phyloP scores from a whole-genome alignment of 768 basidiomycete species.

The Lepiota brunneoincarnata region DNA sequence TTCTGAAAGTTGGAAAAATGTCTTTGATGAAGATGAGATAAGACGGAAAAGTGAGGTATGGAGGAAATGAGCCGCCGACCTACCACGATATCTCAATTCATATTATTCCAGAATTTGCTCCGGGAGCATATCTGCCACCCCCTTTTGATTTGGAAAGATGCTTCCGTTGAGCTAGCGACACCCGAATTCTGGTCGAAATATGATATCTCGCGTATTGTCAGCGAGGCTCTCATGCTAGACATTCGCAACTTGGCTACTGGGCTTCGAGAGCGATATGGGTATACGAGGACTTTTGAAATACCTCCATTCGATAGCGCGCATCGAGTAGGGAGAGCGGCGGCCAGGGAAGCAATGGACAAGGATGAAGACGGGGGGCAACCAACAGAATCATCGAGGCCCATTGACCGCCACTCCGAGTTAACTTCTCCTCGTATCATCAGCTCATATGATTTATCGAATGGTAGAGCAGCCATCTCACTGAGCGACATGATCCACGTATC shows the following conservation, averaged over 20 bases:
- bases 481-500: constrained; percentile 75
- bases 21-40: constrained; percentile 66
- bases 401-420: not conserved
- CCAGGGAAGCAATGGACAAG: constrained; percentile 1
- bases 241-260: constrained; percentile 55
- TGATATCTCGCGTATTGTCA: constrained; percentile 57
- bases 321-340: not conserved
- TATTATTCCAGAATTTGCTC: constrained; percentile 52
- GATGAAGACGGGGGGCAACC: not conserved
- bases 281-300: constrained; percentile 4
- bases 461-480: constrained; percentile 52
- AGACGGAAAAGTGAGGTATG: constrained; percentile 71
- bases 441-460: constrained; percentile 34
- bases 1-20: constrained; percentile 66
- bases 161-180: constrained; percentile 58
- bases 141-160: constrained; percentile 64
- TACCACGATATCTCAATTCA: constrained; percentile 3
- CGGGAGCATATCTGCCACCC: constrained; percentile 75
- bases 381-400: not conserved
- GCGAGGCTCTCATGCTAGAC: constrained; percentile 69
- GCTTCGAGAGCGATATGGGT: constrained; percentile 31
- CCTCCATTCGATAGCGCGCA: not conserved
- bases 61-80: not conserved
- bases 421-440: constrained; percentile 24
- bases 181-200: constrained; percentile 68